These are phyloP conservation scores for Physcia stellaris DNA, from an alignment of 495 filamentous ascomycete genomes.

Conservation along the genomic window DNA sequence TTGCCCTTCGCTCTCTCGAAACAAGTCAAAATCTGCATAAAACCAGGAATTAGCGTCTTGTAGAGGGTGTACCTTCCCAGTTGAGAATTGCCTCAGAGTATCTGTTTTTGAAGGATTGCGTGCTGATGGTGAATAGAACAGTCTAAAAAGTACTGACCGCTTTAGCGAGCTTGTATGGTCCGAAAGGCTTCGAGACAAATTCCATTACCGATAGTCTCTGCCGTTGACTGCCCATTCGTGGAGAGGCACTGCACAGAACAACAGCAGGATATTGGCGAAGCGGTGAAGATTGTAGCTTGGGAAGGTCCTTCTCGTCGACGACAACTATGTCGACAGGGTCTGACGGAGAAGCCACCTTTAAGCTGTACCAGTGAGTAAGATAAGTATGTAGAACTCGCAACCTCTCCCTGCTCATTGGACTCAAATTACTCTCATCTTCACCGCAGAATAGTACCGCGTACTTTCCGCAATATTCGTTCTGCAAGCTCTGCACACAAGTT, in stretches of 20 bases:
- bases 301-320: slow-evolving; percentile 21
- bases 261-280: slow-evolving; percentile 8
- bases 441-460: slow-evolving; percentile 20
- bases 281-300: slow-evolving; percentile 1
- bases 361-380: slow-evolving; percentile 31
- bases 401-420: background rate
- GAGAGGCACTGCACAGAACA: slow-evolving; percentile 12
- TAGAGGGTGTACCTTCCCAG: too few species aligned
- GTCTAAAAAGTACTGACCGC: too few species aligned
- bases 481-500: slow-evolving; percentile 9
- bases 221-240: too few species aligned
- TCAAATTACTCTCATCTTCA: too few species aligned
- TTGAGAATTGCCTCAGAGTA: too few species aligned
- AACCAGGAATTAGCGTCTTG: too few species aligned
- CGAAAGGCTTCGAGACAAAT: slow-evolving; percentile 40
- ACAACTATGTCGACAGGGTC: slow-evolving; percentile 20
- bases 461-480: slow-evolving; percentile 3
- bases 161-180: slow-evolving; percentile 52
- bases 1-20: too few species aligned
- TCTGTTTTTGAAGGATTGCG: too few species aligned
- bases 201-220: too few species aligned
- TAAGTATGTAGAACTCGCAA: slow-evolving; percentile 17
- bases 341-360: slow-evolving; percentile 12
- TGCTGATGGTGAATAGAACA: too few species aligned
- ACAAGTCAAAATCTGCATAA: too few species aligned